Conservation (phyloP, 2,329 filamentous ascomycete species). For the Claviceps spartinae region DNA sequence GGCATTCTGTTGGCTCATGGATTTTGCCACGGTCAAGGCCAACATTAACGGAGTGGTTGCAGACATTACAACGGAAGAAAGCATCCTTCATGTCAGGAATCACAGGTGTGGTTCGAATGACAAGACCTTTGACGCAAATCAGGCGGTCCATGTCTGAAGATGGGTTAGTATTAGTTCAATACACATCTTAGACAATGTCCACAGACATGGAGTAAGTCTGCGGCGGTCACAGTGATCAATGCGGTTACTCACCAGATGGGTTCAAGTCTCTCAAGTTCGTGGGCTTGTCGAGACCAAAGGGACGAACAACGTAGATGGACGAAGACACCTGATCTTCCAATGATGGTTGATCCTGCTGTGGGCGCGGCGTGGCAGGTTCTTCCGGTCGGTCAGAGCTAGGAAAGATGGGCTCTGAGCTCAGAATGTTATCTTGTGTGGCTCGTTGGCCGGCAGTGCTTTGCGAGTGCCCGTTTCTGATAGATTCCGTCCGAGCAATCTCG, state of each 20-base stretch:
- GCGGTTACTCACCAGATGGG: slow-evolving; percentile 47
- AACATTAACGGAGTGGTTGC: slow-evolving; percentile 80
- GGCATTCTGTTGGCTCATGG: slow-evolving; percentile 81
- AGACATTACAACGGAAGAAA: slow-evolving; percentile 91
- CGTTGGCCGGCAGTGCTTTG: slow-evolving; percentile 39
- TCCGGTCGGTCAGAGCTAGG: slow-evolving; percentile 66
- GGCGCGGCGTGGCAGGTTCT: slow-evolving; percentile 22
- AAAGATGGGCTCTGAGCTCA: slow-evolving; percentile 62
- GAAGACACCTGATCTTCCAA: slow-evolving; percentile 72
- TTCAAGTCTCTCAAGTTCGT: slow-evolving; percentile 92
- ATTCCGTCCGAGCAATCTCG: slow-evolving; percentile 71
- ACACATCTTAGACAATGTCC: neutral
- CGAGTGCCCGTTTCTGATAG: slow-evolving; percentile 52
- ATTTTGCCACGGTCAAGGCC: slow-evolving; percentile 94
- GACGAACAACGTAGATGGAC: slow-evolving; percentile 71
- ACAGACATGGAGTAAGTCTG: neutral
- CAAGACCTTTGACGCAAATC: slow-evolving; percentile 85
- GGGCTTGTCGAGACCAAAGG: slow-evolving; percentile 73
- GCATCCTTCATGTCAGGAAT: slow-evolving; percentile 99
- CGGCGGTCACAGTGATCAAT: too few relatives aligned
- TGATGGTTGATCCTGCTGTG: slow-evolving; percentile 35
- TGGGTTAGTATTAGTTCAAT: neutral
- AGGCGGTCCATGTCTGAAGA: slow-evolving; percentile 79
- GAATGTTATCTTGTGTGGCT: slow-evolving; percentile 30
- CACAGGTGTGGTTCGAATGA: slow-evolving; percentile 88